These are phyloP conservation scores for Nyctanthes arbortristis DNA, from an alignment of 257 asterid genomes.

Conservation along the genomic window DNA sequence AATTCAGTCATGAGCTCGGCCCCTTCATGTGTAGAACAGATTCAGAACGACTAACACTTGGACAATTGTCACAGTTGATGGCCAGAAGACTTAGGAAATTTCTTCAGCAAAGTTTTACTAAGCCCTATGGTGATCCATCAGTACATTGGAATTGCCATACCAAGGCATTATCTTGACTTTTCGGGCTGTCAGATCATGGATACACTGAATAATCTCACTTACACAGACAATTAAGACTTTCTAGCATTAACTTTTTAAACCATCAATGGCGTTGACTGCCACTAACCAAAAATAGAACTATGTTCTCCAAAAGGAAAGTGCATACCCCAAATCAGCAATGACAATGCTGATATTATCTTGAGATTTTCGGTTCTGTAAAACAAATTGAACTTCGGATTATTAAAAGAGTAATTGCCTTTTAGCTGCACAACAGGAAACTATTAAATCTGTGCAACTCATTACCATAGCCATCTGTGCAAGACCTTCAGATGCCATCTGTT, in stretches of 20 bases:
- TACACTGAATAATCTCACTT: background rate
- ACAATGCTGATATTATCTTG: slow-evolving; percentile 90
- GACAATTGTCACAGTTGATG: background rate
- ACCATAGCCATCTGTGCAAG: slow-evolving; percentile 87
- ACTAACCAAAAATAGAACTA: too few species aligned
- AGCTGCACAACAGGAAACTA: background rate
- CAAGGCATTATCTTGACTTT: slow-evolving; percentile 2
- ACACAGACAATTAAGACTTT: slow-evolving; percentile 4
- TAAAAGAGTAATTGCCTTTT: slow-evolving; percentile 7
- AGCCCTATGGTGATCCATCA: background rate
- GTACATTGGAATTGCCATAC: slow-evolving; percentile 3
- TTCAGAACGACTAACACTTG: background rate
- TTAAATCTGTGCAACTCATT: slow-evolving; percentile 20
- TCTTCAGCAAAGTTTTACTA: background rate
- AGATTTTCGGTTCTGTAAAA: slow-evolving; percentile 66
- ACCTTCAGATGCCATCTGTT: slow-evolving; percentile 86
- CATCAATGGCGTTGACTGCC: too few species aligned
- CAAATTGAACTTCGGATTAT: slow-evolving; percentile 7
- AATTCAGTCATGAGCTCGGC: background rate
- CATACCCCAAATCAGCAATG: slow-evolving; percentile 94
- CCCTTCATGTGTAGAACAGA: background rate
- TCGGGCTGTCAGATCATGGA: slow-evolving; percentile 8
- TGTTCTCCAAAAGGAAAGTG: slow-evolving; percentile 20
- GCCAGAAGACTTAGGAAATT: background rate
- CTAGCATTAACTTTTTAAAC: too few species aligned